Base-by-base conservation (phyloP, 768 basidiomycete genomes). In the Lactarius quietus region DNA sequence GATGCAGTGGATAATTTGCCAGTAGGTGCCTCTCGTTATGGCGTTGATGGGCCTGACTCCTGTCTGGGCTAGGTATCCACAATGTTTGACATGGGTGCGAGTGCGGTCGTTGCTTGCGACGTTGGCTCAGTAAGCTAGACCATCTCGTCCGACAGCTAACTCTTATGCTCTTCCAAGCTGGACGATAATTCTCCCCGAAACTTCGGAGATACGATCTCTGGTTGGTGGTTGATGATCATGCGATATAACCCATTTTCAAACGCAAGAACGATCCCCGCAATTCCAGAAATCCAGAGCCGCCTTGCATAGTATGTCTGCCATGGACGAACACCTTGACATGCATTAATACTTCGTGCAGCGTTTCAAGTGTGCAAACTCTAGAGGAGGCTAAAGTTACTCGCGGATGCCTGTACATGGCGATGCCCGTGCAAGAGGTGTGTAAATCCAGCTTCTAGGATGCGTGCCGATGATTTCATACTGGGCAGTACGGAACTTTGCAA, bases 151-250 rank as follows among this genome's bases (percentile, higher is more conserved):
- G 28, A 36, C 28, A 33, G 18, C 52, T 8, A 48, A 41, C 14
- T n/a, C 29, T 67, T 29, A 60, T 54, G 12, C 35, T 38, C 53
- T 57, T 20, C 18, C 35, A 52, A 93, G 85, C 82, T 95, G 64
- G 96, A 98, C 72, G 97, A 99, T 73, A 98, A 96, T 64, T 92
- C 92, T 1, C 95, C 96, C 0, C 83, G 97, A 60, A 89, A 91
- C 70, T 97, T 95, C 75, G 95, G 97, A 6, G 97, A 99, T 71
- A 88, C 92, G 1, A 83, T 99, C 3, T 97, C 95, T 3, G 97
- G 97, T 33, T 97, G 92, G 88, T 98, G 93, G 92, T 83, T 98
- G 20, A 78, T 98, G 59, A 73, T 98, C 66, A 98, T 97, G 74
- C 81, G 93, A 58, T 98, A 87, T 88, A 95, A 95, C 72, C 94